These are phyloP conservation scores for Ascodesmis nigricans DNA, from an alignment of 495 filamentous ascomycete genomes.

Conservation along the genomic window DNA sequence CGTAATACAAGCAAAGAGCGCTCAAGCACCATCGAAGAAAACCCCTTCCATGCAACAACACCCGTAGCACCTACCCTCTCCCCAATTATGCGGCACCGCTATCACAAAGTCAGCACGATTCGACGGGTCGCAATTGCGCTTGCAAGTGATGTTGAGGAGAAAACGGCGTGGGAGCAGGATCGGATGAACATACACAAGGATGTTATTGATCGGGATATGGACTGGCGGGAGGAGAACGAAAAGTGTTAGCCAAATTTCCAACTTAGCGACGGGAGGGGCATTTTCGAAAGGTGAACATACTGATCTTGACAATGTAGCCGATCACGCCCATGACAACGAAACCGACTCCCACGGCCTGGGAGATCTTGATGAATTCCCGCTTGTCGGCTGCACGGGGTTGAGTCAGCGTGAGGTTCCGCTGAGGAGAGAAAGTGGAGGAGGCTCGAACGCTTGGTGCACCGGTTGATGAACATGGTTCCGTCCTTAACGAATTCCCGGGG, in stretches of 20 bases:
- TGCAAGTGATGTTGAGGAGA: not conserved
- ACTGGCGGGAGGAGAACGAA: too few species aligned
- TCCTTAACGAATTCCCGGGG: constrained; percentile 66
- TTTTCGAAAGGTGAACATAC: constrained; percentile 28
- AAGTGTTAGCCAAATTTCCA: constrained; percentile 2
- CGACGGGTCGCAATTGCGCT: too few species aligned
- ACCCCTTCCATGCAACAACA: too few species aligned
- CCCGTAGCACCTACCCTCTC: too few species aligned
- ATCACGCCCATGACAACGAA: constrained; percentile 73
- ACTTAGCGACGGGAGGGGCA: constrained; percentile 3
- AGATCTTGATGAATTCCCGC: constrained; percentile 83
- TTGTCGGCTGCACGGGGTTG: constrained; percentile 44
- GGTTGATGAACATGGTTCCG: constrained; percentile 59
- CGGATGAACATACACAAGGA: constrained; percentile 33
- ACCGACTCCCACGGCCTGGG: constrained; percentile 81
- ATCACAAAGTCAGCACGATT: too few species aligned
- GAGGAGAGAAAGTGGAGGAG: not conserved
- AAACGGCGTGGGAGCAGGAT: not conserved
- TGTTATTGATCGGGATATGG: constrained; percentile 69
- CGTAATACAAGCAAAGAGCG: too few species aligned
- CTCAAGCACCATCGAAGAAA: too few species aligned
- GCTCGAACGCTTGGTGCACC: constrained; percentile 59
- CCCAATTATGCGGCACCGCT: too few species aligned
- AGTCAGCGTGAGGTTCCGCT: too few species aligned
- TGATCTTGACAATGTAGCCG: constrained; percentile 87